These are phyloP conservation scores for Schwanniomyces sp. DNA, from an alignment of 805 yeast species.

Conservation along the genomic window DNA sequence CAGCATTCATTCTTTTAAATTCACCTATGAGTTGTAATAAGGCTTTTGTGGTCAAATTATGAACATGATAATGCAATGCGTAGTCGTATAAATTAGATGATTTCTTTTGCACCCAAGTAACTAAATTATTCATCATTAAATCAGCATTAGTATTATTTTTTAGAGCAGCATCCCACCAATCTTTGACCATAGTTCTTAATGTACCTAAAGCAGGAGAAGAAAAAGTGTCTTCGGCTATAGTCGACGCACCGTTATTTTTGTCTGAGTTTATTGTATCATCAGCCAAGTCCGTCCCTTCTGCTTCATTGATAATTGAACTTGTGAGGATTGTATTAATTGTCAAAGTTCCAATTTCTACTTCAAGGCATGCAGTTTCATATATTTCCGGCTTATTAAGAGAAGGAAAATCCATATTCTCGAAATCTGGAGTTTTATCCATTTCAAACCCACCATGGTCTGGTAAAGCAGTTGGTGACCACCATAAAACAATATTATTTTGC, in stretches of 20 bases:
- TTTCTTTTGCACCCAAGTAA: conserved; percentile 82
- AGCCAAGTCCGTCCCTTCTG: conserved; percentile 80
- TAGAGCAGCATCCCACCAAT: conserved; percentile 93
- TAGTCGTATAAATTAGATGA: conserved; percentile 75
- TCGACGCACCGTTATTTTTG: conserved; percentile 40
- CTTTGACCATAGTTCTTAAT: conserved; percentile 71
- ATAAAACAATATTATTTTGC: conserved; percentile 67
- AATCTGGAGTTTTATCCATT: conserved; percentile 56
- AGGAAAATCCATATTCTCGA: conserved; percentile 64
- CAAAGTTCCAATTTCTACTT: conserved; percentile 74
- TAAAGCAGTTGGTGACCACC: conserved; percentile 87
- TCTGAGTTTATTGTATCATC: conserved; percentile 41
- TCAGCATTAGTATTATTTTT: conserved; percentile 71
- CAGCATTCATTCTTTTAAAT: conserved; percentile 75
- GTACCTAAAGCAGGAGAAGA: conserved; percentile 71
- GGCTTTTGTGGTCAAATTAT: conserved; percentile 80
- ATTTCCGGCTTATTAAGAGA: conserved; percentile 74
- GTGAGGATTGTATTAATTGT: conserved; percentile 85
- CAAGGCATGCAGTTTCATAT: conserved; percentile 75
- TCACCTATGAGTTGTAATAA: conserved; percentile 78
- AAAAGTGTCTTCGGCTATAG: conserved; percentile 81
- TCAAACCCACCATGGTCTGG: conserved; percentile 88
- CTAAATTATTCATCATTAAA: conserved; percentile 74
- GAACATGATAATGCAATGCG: conserved; percentile 80
- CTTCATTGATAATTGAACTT: conserved; percentile 79